Base-by-base conservation (phyloP, 2,329 filamentous ascomycete genomes). In the Bipolaris cookei region DNA sequence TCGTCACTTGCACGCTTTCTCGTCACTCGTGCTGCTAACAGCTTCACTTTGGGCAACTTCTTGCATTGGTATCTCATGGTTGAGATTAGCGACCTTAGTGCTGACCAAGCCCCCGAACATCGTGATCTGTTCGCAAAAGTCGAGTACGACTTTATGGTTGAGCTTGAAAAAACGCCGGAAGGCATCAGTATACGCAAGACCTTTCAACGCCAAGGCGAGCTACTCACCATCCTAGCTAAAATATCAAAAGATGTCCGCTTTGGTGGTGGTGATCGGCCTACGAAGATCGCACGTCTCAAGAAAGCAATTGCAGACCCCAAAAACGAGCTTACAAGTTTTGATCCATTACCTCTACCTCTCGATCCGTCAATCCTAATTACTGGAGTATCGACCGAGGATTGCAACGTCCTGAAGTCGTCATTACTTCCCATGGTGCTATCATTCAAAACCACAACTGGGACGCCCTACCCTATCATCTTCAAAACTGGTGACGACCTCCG, bases 31-130 rank as follows among this genome's bases (percentile, higher is more conserved):
- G 96, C 95, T 3, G 90, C 91, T 13, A 87, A 89, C 60, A 98
- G 96, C 71, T 91, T 97, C 69, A 89, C 90, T 58, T 84, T 99
- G 1, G 95, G 94, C 28, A 99, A 96, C 73, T 97, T 96, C 77
- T 86, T 99, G 51, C 91, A 97, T 75, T 99, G 95, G 95, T 99
- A 98, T 76, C 83, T 99, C 2, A 97, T 97, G 88, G 95, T 99
- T 1, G 96, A 99, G 78, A 96, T 93, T 66, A 92, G 96, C 66
- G 94, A 97, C 73, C 77, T 79, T 37, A 92, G 90, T 63, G 86
- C 87, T 3, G 89, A 92, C 41, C 91, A 93, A 66, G 84, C 87
- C 20, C 82, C 86, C 4, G 87, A 88, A 54, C 90, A 94, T 71
- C 89, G 91, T 43, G 90, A 91, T 61, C 87, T 98, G 16, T 99